Conservation (phyloP, 1,284 basidiomycete species). For the Athelia psychrophila region DNA sequence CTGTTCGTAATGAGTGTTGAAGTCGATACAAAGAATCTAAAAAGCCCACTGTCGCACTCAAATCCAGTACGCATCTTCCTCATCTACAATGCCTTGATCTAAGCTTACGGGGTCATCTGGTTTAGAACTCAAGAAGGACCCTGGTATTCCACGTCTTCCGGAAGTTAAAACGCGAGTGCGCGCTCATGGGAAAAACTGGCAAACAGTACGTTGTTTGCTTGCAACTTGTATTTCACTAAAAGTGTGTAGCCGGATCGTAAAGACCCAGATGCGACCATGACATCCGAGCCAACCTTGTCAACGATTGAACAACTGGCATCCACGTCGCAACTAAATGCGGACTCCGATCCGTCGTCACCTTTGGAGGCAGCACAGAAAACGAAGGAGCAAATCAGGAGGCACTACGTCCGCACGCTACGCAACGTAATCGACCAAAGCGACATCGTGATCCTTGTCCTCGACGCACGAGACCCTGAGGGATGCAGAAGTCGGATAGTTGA, state of each 20-base stretch:
- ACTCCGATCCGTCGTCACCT: slow-evolving; percentile 26
- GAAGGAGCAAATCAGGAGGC: slow-evolving; percentile 64
- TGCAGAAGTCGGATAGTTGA: slow-evolving; percentile 86
- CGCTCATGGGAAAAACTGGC: slow-evolving; percentile 50
- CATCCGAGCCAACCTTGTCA: slow-evolving; percentile 66
- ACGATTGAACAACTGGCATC: slow-evolving; percentile 50
- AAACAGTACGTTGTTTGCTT: slow-evolving; percentile 28
- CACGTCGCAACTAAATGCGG: slow-evolving; percentile 27
- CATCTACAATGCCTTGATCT: background rate
- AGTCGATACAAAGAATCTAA: slow-evolving; percentile 31
- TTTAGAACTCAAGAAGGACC: slow-evolving; percentile 79
- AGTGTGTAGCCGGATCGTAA: slow-evolving; percentile 11
- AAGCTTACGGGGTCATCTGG: background rate
- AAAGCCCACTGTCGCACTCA: slow-evolving; percentile 47
- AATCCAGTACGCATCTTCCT: slow-evolving; percentile 47
- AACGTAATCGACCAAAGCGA: slow-evolving; percentile 95
- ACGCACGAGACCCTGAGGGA: slow-evolving; percentile 91
- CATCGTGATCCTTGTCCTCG: slow-evolving; percentile 85
- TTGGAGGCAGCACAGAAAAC: slow-evolving; percentile 41
- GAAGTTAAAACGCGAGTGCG: slow-evolving; percentile 59
- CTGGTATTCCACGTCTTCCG: slow-evolving; percentile 76
- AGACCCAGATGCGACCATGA: slow-evolving; percentile 66
- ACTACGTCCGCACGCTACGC: slow-evolving; percentile 75
- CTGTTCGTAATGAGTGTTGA: slow-evolving; percentile 4
- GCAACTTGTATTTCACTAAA: slow-evolving; percentile 4